phyloP scores from a whole-genome alignment of 2,329 filamentous ascomycete species.

The Trichoderma semiorbis region DNA sequence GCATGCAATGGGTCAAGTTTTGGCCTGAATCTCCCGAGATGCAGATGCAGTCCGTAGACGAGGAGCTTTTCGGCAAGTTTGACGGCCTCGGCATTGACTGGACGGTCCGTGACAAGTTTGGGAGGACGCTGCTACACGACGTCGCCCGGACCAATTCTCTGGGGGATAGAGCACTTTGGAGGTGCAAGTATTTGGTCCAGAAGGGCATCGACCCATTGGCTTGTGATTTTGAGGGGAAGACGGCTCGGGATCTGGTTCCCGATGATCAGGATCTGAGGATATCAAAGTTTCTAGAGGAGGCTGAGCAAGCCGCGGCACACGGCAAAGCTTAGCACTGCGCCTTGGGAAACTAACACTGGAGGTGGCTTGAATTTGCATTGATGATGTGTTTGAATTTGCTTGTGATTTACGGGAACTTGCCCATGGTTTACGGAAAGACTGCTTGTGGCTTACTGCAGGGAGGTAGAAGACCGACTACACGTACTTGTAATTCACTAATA shows the following conservation, averaged over 20 bases:
- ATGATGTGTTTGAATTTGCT: neutral
- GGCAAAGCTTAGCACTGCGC: neutral
- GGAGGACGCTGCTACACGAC: neutral
- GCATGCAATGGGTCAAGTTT: fast-evolving
- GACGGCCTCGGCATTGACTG: neutral
- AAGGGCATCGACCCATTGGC: neutral
- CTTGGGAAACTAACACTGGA: neutral
- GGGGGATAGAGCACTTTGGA: neutral
- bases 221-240: neutral
- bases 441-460: neutral
- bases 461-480: too few relatives aligned
- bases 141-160: neutral
- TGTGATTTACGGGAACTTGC: neutral
- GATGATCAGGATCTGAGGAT: neutral
- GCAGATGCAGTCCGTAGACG: neutral
- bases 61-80: neutral
- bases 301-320: neutral
- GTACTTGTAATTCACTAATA: neutral
- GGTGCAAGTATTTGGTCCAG: neutral
- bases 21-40: neutral
- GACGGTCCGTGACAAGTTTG: neutral
- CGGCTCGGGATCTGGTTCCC: neutral
- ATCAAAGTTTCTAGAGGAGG: neutral
- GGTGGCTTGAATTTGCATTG: neutral
- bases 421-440: neutral